A percentile compares a stretch with the other conserved stretches of the same genome.
phyloP scores from a whole-genome alignment of 2,329 filamentous ascomycete genomes.

The Aspergillus alliaceus region DNA sequence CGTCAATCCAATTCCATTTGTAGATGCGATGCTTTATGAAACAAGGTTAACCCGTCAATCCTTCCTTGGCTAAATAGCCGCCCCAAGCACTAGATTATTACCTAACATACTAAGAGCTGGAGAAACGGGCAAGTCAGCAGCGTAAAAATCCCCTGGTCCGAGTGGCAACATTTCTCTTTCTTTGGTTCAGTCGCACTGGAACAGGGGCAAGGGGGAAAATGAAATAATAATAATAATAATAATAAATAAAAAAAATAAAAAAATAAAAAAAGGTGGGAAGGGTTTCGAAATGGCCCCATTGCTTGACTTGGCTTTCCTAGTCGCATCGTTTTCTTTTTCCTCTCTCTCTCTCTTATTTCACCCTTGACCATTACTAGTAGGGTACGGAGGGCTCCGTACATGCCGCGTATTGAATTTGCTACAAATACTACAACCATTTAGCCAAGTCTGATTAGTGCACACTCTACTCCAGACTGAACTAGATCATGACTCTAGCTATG shows the following conservation, averaged over 20 bases:
- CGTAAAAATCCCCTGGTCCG: neutral
- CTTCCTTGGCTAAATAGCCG: slow-evolving; percentile 1
- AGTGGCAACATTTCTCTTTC: slow-evolving; percentile 3
- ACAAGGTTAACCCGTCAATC: neutral
- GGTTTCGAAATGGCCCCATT: neutral
- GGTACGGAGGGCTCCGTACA: too few species aligned
- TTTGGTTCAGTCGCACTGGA: slow-evolving; percentile 5
- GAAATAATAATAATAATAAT: too few species aligned
- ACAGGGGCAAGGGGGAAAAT: too few species aligned
- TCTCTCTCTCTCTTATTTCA: neutral
- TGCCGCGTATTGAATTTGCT: too few species aligned
- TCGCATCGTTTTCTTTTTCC: neutral
- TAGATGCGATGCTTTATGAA: neutral
- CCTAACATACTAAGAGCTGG: neutral
- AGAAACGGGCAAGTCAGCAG: too few species aligned
- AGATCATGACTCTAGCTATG: slow-evolving; percentile 9
- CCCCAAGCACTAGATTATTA: neutral
- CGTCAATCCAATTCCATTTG: too few species aligned
- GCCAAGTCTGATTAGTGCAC: neutral
- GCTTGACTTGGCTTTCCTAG: neutral
- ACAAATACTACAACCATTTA: neutral
- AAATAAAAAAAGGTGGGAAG: neutral
- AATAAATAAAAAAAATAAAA: too few species aligned
- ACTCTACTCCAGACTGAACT: neutral
- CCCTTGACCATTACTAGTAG: too few species aligned